Evolutionary conservation across 1,139 yeast genomes (phyloP).

Genomic region (Saccharomyces hybrid): DNA sequence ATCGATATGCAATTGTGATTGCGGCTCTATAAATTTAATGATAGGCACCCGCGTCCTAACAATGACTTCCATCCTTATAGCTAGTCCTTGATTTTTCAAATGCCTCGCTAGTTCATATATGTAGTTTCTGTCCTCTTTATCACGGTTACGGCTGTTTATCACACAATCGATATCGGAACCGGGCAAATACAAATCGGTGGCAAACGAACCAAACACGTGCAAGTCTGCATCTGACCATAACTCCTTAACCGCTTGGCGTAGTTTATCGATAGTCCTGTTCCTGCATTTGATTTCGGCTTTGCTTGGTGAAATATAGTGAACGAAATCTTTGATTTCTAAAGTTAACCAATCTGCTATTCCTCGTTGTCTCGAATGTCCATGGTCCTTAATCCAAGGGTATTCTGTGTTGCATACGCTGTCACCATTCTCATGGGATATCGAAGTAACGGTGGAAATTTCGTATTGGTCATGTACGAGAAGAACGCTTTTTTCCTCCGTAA

Average conservation of each 20-base stretch:
- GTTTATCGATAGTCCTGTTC: constrained; percentile 53
- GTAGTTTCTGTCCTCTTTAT: constrained; percentile 58
- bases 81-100: constrained; percentile 55
- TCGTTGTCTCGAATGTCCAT: constrained; percentile 63
- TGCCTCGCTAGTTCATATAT: constrained; percentile 70
- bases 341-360: constrained; percentile 86
- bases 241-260: constrained; percentile 48
- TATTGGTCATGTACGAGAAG: background rate
- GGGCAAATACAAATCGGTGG: constrained; percentile 88
- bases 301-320: constrained; percentile 81
- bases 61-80: constrained; percentile 73
- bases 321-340: constrained; percentile 79
- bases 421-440: background rate
- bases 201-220: constrained; percentile 90
- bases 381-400: constrained; percentile 75
- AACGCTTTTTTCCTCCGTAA: constrained; percentile 13
- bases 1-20: constrained; percentile 71
- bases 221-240: constrained; percentile 80
- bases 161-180: constrained; percentile 98
- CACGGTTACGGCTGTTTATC: constrained; percentile 55
- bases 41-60: constrained; percentile 94
- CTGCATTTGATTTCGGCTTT: constrained; percentile 63
- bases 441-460: background rate
- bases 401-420: constrained; percentile 32
- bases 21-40: constrained; percentile 78